Percentiles rank a stretch among this genome's conserved stretches.
Conservation (phyloP, 2,329 filamentous ascomycete genomes). For the Akanthomyces lecanii region DNA sequence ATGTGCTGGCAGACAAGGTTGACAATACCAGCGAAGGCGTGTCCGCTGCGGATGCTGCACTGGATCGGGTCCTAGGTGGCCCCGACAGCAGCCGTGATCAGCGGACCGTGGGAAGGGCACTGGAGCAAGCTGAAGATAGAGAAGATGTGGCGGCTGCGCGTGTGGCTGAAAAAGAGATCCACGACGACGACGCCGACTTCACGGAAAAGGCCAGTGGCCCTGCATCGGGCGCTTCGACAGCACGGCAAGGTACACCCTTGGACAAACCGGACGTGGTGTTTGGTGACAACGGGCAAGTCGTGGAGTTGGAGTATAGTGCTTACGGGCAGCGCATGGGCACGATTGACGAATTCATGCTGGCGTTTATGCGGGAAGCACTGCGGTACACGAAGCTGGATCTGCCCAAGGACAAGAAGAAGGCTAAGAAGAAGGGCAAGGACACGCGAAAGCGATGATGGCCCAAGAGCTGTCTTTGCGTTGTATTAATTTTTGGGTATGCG, state of each 20-base stretch:
- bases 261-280: constrained; percentile 30
- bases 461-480: neutral
- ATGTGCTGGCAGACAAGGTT: constrained; percentile 60
- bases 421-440: constrained; percentile 56
- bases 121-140: constrained; percentile 86
- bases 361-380: constrained; percentile 60
- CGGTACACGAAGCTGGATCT: constrained; percentile 57
- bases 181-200: constrained; percentile 82
- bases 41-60: constrained; percentile 72
- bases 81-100: constrained; percentile 58
- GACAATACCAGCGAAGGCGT: constrained; percentile 48
- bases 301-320: constrained; percentile 52
- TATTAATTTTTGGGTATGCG: constrained; percentile 1
- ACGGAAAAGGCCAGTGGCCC: constrained; percentile 55
- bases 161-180: constrained; percentile 82
- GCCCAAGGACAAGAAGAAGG: constrained; percentile 61
- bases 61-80: constrained; percentile 77
- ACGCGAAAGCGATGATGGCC: constrained; percentile 43
- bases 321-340: constrained; percentile 55
- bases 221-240: constrained; percentile 46
- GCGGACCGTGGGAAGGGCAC: constrained; percentile 61
- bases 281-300: constrained; percentile 30
- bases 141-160: constrained; percentile 89
- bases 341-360: constrained; percentile 73
- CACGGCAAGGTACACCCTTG: constrained; percentile 49